Conservation (phyloP, 148 eudicot genomes). For the Fallopia convolvulus region DNA sequence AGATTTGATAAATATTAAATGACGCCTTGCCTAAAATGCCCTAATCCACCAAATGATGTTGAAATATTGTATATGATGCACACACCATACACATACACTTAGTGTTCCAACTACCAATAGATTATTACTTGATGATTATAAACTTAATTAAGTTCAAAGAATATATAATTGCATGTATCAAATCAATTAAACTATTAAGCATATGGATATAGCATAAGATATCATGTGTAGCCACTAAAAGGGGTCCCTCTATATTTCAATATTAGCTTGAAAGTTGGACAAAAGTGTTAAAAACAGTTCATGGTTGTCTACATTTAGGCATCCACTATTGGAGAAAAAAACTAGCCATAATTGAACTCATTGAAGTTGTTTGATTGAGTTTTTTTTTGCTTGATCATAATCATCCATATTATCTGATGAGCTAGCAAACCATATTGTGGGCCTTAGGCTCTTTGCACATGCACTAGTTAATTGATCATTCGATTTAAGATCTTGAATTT, state of each 20-base stretch:
- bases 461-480: background rate
- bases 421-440: background rate
- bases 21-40: too few species aligned
- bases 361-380: background rate
- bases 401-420: too few species aligned
- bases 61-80: background rate
- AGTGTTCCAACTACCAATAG: background rate
- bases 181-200: background rate
- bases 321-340: background rate
- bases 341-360: background rate
- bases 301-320: conserved; percentile 7
- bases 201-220: background rate
- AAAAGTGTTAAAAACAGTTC: background rate
- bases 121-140: too few species aligned
- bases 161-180: background rate
- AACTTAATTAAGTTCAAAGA: too few species aligned
- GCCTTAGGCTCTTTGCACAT: background rate
- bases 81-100: background rate
- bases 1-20: too few species aligned
- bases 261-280: background rate
- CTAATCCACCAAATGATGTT: too few species aligned
- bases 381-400: background rate
- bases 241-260: background rate
- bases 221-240: background rate
- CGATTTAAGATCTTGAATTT: too few species aligned